phyloP scores from a whole-genome alignment of 192 early-diverging fungal species.

The Oehlia diaphana region DNA sequence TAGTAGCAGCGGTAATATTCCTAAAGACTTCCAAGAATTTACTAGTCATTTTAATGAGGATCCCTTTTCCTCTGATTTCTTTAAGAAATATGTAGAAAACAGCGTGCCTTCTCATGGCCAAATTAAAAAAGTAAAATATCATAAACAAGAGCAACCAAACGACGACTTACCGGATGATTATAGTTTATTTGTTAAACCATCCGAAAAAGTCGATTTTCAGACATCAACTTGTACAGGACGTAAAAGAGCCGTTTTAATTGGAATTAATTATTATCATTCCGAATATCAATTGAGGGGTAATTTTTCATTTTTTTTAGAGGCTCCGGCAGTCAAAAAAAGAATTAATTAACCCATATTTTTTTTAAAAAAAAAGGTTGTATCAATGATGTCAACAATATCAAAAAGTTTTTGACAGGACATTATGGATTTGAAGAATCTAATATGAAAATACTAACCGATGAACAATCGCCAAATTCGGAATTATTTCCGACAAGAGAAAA shows the following conservation, averaged over 20 bases:
- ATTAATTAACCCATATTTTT: neutral
- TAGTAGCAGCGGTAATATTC: neutral
- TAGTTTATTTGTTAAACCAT: neutral
- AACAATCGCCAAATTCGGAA: slow-evolving; percentile 59
- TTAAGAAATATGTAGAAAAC: neutral
- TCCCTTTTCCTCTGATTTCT: neutral
- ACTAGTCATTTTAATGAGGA: neutral
- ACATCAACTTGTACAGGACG: slow-evolving; percentile 39
- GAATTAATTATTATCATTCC: slow-evolving; percentile 84
- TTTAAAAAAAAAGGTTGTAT: slow-evolving; percentile 59
- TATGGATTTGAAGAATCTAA: slow-evolving; percentile 68
- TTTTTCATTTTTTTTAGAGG: neutral
- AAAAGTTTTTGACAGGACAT: slow-evolving; percentile 60
- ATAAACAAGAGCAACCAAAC: neutral
- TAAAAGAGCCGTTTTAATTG: slow-evolving; percentile 84
- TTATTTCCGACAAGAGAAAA: slow-evolving; percentile 73
- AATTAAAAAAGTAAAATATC: neutral
- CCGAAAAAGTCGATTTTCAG: neutral
- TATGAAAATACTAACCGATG: slow-evolving; percentile 76
- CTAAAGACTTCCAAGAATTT: neutral
- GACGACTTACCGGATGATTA: neutral
- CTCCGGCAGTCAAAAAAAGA: neutral
- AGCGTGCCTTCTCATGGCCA: neutral
- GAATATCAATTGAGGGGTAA: slow-evolving; percentile 55
- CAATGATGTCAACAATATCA: slow-evolving; percentile 80